These are phyloP conservation scores for Chenopodium formosanum DNA, from an alignment of 148 eudicot species.

Conservation along the genomic window DNA sequence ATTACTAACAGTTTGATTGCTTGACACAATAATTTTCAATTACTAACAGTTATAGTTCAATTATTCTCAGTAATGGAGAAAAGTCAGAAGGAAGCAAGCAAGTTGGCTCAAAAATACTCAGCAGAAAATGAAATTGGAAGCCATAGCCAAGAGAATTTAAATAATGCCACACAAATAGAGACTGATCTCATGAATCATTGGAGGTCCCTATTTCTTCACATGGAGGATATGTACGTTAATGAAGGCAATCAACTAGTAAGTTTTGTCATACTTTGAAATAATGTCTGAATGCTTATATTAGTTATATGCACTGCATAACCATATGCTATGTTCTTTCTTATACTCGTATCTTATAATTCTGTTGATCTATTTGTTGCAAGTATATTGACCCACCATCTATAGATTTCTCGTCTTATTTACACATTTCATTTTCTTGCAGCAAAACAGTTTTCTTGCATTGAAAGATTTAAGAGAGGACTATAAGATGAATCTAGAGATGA, in stretches of 20 bases:
- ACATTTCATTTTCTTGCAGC: slow-evolving; percentile 39
- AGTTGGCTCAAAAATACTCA: slow-evolving; percentile 46
- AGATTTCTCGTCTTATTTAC: neutral
- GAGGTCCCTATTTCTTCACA: slow-evolving; percentile 68
- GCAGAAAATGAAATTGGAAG: slow-evolving; percentile 31
- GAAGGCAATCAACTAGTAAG: slow-evolving; percentile 82
- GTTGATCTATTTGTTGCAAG: neutral
- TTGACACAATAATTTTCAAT: neutral
- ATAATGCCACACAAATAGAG: slow-evolving; percentile 32
- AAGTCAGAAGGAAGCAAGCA: slow-evolving; percentile 72
- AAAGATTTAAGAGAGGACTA: slow-evolving; percentile 54
- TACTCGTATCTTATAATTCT: neutral
- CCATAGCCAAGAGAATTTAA: slow-evolving; percentile 34
- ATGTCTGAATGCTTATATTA: neutral
- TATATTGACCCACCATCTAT: neutral
- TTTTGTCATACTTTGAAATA: neutral
- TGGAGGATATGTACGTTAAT: slow-evolving; percentile 46
- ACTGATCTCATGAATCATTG: slow-evolving; percentile 61
- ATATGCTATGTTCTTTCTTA: neutral
- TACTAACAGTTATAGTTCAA: neutral
- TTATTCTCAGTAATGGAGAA: slow-evolving; percentile 46
- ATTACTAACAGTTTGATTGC: neutral
- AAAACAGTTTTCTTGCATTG: slow-evolving; percentile 43
- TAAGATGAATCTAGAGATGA: slow-evolving; percentile 51
- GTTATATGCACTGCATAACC: neutral